These are phyloP conservation scores for Cladophialophora bantiana DNA, from an alignment of 2,329 filamentous ascomycete genomes.

Conservation along the genomic window DNA sequence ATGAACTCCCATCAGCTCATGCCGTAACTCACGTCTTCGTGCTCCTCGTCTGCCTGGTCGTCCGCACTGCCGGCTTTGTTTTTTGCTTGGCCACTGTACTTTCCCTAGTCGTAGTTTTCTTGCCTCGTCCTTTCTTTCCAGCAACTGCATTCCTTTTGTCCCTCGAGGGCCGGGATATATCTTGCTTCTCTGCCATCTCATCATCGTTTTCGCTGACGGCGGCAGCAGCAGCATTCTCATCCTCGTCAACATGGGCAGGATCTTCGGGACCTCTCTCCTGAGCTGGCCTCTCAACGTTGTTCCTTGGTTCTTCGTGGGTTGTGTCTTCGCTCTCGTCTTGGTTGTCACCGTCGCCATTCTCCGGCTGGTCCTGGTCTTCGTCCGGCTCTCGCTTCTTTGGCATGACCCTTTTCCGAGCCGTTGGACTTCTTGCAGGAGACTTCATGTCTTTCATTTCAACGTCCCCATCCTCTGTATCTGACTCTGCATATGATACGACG, in stretches of 20 bases:
- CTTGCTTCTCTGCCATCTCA: conserved; percentile 17
- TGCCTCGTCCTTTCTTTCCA: conserved; percentile 1
- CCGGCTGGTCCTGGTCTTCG: background rate
- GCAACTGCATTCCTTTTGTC: conserved; percentile 17
- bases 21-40: conserved; percentile 17
- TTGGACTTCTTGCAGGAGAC: conserved; percentile 18
- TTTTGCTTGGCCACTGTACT: conserved; percentile 9
- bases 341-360: conserved; percentile 38
- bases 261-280: conserved; percentile 13
- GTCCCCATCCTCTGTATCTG: conserved; percentile 54
- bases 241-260: conserved; percentile 25
- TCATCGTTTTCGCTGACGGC: conserved; percentile 9
- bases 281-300: conserved; percentile 18
- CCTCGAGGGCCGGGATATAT: conserved; percentile 15
- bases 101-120: conserved; percentile 13
- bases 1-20: background rate
- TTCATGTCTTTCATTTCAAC: conserved; percentile 51
- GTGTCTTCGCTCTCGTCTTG: conserved; percentile 40
- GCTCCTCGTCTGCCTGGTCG: conserved; percentile 29
- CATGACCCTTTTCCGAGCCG: conserved; percentile 42
- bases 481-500: conserved; percentile 51
- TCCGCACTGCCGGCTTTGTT: conserved; percentile 13
- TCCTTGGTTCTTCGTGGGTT: conserved; percentile 38
- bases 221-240: conserved; percentile 21
- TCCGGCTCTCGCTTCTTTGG: conserved; percentile 7